phyloP scores from a whole-genome alignment of 495 filamentous ascomycete species.

The Pyrenula aspistea region DNA sequence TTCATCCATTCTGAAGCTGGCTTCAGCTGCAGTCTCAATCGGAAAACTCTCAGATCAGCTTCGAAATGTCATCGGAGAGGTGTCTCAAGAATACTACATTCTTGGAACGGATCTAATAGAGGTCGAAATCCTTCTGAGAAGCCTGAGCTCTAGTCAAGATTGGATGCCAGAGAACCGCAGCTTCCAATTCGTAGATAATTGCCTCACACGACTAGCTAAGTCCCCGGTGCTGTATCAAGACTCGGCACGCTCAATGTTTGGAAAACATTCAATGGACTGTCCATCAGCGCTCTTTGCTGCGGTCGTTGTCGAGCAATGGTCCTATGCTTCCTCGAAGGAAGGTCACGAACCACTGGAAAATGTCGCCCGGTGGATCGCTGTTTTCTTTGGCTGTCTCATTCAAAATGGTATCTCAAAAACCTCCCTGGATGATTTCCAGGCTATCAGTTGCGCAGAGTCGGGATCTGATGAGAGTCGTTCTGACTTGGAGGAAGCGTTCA shows the following conservation, averaged over 20 bases:
- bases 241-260: conserved; percentile 20
- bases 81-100: background rate
- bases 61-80: background rate
- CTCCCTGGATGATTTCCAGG: background rate
- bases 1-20: conserved; percentile 33
- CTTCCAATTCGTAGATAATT: conserved; percentile 65
- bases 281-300: conserved; percentile 43
- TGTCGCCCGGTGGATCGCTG: conserved; percentile 44
- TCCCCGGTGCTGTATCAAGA: conserved; percentile 67
- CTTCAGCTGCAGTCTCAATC: conserved; percentile 3
- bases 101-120: background rate
- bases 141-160: conserved; percentile 20
- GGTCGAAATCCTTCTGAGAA: background rate
- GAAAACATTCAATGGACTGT: conserved; percentile 16
- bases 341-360: conserved; percentile 21
- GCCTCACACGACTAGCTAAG: conserved; percentile 53
- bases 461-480: conserved; percentile 23
- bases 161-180: conserved; percentile 19
- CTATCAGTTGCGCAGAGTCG: background rate
- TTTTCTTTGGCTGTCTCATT: conserved; percentile 31
- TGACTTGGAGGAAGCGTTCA: conserved; percentile 28
- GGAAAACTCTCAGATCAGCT: background rate
- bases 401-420: conserved; percentile 13
- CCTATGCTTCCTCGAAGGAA: conserved; percentile 45
- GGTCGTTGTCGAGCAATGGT: conserved; percentile 65